These are phyloP conservation scores for Lentinula aciculospora DNA, from an alignment of 768 basidiomycete genomes.

Conservation along the genomic window DNA sequence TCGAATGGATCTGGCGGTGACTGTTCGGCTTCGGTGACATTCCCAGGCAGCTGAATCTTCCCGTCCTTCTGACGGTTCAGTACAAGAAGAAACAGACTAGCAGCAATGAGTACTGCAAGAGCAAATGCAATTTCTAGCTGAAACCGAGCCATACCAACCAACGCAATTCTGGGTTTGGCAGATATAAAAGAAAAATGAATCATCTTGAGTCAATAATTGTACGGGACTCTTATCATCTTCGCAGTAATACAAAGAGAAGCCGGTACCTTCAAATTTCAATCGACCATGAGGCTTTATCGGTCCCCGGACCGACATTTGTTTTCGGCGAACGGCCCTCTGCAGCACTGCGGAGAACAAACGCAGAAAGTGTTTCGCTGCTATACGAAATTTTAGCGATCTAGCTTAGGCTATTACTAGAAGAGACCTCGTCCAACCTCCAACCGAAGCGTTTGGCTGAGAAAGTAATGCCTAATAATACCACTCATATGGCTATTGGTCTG, in stretches of 20 bases:
- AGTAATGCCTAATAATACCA: too few species aligned
- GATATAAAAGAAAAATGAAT: background rate
- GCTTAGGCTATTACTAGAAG: too few species aligned
- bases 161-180: too few species aligned
- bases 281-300: background rate
- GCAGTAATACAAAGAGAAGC: background rate
- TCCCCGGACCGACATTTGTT: too few species aligned
- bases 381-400: too few species aligned
- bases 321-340: too few species aligned
- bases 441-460: too few species aligned
- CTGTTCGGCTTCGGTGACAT: slow-evolving; percentile 18
- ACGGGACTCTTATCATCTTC: background rate
- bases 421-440: too few species aligned
- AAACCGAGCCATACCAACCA: slow-evolving; percentile 29
- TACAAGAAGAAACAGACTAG: slow-evolving; percentile 29
- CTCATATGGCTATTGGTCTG: too few species aligned
- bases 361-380: too few species aligned
- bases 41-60: slow-evolving; percentile 44
- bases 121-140: slow-evolving; percentile 34
- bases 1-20: slow-evolving; percentile 54
- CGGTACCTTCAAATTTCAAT: background rate
- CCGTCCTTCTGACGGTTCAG: slow-evolving; percentile 33
- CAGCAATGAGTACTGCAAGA: slow-evolving; percentile 23
- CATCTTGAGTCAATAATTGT: background rate
- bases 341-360: too few species aligned